Evolutionary conservation across 2,329 filamentous ascomycete species (phyloP), one percentile per base, ranked within the genome.

Genomic region (Trichoderma cornu-damae): DNA sequence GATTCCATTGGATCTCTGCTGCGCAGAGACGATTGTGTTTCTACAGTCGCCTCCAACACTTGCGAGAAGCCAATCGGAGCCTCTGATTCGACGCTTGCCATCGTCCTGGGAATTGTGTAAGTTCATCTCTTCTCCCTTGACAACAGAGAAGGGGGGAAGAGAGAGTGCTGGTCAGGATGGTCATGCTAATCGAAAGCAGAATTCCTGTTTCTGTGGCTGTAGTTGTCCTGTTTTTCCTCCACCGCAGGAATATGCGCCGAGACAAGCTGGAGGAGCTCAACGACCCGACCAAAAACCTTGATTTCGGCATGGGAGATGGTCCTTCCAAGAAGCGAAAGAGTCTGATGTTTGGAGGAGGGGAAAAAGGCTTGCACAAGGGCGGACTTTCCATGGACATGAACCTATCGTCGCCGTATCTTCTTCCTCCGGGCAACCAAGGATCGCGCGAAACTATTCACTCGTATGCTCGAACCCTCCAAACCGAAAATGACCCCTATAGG

Each of bases 391-490:
- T 93, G 81, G 82, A 85, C 64, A 83, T 92, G 80, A 84, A 88
- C 67, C 78, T 92, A 47, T 84, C 83, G 32, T 94, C 86, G 65
- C 94, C 94, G 2, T 99, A 97, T 70, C 81, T 99, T n/a, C 79
- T 97, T n/a, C 92, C 94, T 4, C 89, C 89, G 1, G 85, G 84
- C 55, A 68, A 93, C 18, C 85, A 94, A 40, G 79, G 83, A 67
- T 96, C 93, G 1, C 83, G 84, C 43, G 91, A 96, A 64, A 96
- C 93, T 4, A 78, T 97, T 61, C 86, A 92, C 70, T 95, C 91
- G 2, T 78, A 97, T 62, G 89, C 91, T 24, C 85, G 88, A 54
- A 87, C 86, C 2, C 80, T 93, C 44, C 80, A 85, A 57, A 81
- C 84, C 63, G 82, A 86, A 54, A 88, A 95, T 65, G 93, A 96